Conservation (phyloP, 768 basidiomycete species). For the Tulasnella sp. region DNA sequence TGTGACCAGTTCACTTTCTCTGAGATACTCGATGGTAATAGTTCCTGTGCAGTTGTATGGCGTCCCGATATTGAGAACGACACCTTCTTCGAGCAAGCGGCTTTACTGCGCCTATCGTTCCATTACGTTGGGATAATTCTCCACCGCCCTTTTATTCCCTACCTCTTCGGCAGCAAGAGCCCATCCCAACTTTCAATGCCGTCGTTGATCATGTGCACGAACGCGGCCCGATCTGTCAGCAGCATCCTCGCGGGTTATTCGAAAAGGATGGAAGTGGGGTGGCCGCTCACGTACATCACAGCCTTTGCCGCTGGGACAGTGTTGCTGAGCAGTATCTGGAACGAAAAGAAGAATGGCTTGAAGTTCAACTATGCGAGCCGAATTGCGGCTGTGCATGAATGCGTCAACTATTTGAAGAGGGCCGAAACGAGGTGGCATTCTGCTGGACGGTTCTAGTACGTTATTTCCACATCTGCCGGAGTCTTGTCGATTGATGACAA, state of each 20-base stretch:
- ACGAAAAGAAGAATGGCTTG: constrained; percentile 29
- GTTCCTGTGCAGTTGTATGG: constrained; percentile 1
- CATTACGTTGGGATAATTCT: constrained; percentile 6
- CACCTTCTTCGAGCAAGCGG: background rate
- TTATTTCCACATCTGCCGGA: background rate
- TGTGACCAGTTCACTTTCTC: background rate
- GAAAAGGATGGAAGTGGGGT: constrained; percentile 36
- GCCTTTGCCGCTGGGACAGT: constrained; percentile 42
- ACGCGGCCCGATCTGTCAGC: constrained; percentile 47
- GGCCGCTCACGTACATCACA: constrained; percentile 34
- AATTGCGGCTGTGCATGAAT: background rate
- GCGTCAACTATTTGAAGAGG: constrained; percentile 7
- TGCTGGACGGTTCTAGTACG: constrained; percentile 17
- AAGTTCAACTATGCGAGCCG: background rate
- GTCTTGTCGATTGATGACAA: background rate
- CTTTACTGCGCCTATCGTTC: background rate
- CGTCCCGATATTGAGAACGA: background rate
- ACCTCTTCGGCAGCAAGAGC: background rate
- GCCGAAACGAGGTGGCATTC: too few relatives aligned
- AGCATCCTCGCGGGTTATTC: constrained; percentile 47
- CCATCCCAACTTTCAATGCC: constrained; percentile 30
- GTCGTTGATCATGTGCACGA: constrained; percentile 46
- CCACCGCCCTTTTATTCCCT: constrained; percentile 14
- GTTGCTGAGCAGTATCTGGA: constrained; percentile 48
- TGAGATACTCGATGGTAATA: background rate